A percentile compares a stretch with the other conserved stretches of the same genome.
Evolutionary conservation across 2,329 filamentous ascomycete species (phyloP).

Genomic region (Penicillium fuscoglaucum): DNA sequence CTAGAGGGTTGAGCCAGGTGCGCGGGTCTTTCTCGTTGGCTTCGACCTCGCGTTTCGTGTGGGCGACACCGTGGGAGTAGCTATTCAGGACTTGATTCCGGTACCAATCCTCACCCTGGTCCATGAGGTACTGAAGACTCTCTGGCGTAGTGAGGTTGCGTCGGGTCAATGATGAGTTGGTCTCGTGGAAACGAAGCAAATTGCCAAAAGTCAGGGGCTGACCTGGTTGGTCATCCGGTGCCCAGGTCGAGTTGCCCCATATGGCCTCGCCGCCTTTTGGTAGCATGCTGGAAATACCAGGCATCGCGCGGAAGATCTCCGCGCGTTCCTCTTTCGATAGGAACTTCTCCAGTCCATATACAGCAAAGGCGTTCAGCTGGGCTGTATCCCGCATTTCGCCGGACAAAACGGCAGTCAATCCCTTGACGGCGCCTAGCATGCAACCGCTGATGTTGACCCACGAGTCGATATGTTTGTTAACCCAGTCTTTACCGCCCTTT

Average conservation of each 20-base stretch:
- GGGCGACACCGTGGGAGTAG: constrained; percentile 88
- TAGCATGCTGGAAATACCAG: constrained; percentile 93
- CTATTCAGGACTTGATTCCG: constrained; percentile 66
- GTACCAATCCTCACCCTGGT: constrained; percentile 84
- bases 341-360: constrained; percentile 96
- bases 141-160: constrained; percentile 78
- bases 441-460: constrained; percentile 99
- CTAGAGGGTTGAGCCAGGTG: constrained; percentile 97
- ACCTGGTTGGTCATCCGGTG: constrained; percentile 78
- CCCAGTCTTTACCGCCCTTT: constrained; percentile 81
- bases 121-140: constrained; percentile 75
- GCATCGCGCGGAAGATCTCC: constrained; percentile 95
- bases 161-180: constrained; percentile 60
- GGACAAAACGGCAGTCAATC: constrained; percentile 82
- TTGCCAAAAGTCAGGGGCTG: constrained; percentile 75
- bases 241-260: constrained; percentile 88
- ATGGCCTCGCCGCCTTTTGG: constrained; percentile 89
- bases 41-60: constrained; percentile 76
- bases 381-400: constrained; percentile 99
- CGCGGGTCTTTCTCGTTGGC: constrained; percentile 71
- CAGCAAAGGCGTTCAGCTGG: constrained; percentile 91
- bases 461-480: constrained; percentile 82
- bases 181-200: constrained; percentile 77
- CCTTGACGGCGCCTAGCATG: constrained; percentile 94
- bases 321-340: constrained; percentile 85